A percentile compares a stretch with the other conserved stretches of the same genome.
phyloP scores from a whole-genome alignment of 306 rosid genomes.

The Hippophae rhamnoides region DNA sequence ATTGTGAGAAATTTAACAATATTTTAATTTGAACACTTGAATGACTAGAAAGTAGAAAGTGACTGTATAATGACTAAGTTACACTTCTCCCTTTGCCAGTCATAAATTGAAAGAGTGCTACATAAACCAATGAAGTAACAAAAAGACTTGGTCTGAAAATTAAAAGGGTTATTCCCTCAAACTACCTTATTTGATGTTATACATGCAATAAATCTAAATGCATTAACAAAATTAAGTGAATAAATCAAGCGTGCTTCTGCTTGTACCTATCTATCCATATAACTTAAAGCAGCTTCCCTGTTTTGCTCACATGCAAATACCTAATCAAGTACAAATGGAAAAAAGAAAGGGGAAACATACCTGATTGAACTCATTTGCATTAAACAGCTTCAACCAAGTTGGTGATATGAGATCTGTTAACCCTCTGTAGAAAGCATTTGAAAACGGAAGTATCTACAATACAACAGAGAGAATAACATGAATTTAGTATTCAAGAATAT shows the following conservation, averaged over 20 bases:
- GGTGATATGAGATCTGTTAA: slow-evolving; percentile 86
- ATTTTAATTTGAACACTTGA: too few relatives aligned
- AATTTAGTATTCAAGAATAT: slow-evolving; percentile 16
- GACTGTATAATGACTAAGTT: too few relatives aligned
- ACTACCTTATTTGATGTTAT: background rate
- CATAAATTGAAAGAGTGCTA: background rate
- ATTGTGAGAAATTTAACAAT: too few relatives aligned
- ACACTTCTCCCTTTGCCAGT: background rate
- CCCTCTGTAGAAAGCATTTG: slow-evolving; percentile 87
- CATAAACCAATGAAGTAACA: background rate
- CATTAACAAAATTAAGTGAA: too few relatives aligned
- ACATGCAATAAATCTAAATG: too few relatives aligned
- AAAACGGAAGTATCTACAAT: slow-evolving; percentile 76
- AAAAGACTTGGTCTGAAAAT: background rate
- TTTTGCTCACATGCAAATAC: background rate
- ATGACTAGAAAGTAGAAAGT: too few relatives aligned
- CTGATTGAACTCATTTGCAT: slow-evolving; percentile 94
- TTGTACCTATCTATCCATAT: too few relatives aligned
- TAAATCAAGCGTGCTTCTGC: too few relatives aligned
- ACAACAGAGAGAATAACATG: slow-evolving; percentile 22
- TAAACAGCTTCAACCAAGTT: slow-evolving; percentile 93
- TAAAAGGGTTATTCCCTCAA: background rate
- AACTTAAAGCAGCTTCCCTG: slow-evolving; percentile 8
- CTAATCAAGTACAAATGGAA: slow-evolving; percentile 5
- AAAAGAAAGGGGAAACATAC: slow-evolving; percentile 26